These are phyloP conservation scores for Alternaria sp. DNA, from an alignment of 2,329 filamentous ascomycete species.

Conservation along the genomic window DNA sequence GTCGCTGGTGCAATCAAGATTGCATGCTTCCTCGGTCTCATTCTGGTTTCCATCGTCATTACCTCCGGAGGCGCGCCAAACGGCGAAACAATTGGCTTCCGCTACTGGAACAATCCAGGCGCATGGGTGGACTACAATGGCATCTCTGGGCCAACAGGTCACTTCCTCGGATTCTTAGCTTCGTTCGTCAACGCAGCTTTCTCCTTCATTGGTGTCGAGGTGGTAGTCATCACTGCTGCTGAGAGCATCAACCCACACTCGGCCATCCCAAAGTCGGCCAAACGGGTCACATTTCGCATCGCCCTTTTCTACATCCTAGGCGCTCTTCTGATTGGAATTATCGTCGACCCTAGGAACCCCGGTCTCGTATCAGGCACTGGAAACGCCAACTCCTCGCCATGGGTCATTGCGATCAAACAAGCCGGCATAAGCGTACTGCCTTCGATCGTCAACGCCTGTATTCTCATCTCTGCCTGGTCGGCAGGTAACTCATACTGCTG, in stretches of 20 bases:
- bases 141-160: slow-evolving; percentile 52
- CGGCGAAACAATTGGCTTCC: slow-evolving; percentile 66
- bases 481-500: slow-evolving; percentile 36
- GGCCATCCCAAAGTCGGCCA: slow-evolving; percentile 66
- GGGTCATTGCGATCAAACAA: slow-evolving; percentile 58
- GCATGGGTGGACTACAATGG: slow-evolving; percentile 70
- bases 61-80: slow-evolving; percentile 57
- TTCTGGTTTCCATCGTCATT: slow-evolving; percentile 31
- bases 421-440: slow-evolving; percentile 51
- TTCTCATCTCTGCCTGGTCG: slow-evolving; percentile 35
- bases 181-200: slow-evolving; percentile 56
- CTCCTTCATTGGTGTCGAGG: slow-evolving; percentile 55
- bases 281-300: slow-evolving; percentile 55
- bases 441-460: slow-evolving; percentile 33
- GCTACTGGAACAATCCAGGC: slow-evolving; percentile 71
- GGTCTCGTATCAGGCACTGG: slow-evolving; percentile 39
- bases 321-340: slow-evolving; percentile 62
- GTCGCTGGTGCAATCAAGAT: slow-evolving; percentile 48
- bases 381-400: slow-evolving; percentile 55
- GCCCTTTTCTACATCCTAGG: slow-evolving; percentile 53
- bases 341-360: slow-evolving; percentile 59
- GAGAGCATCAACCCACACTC: slow-evolving; percentile 69
- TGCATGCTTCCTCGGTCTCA: slow-evolving; percentile 46
- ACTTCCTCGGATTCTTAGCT: slow-evolving; percentile 65
- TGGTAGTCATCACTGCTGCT: slow-evolving; percentile 67